Evolutionary conservation across 495 filamentous ascomycete genomes (phyloP).

Genomic region (Penicillium mononematosum): DNA sequence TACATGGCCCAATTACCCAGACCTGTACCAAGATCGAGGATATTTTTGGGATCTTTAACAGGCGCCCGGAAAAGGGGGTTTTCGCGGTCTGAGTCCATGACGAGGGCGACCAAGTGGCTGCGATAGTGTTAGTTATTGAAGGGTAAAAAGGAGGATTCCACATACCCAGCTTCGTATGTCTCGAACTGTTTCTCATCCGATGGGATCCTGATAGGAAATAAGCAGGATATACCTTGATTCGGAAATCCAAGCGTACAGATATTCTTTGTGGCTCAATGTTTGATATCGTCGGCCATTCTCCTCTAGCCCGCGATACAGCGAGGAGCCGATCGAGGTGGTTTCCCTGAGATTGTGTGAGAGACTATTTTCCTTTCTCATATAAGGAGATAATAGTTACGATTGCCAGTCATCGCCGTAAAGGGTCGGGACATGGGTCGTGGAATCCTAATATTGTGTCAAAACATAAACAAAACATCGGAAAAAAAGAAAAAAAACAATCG

Average conservation of each 20-base stretch:
- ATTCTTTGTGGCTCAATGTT: conserved; percentile 14
- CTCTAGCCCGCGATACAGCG: conserved; percentile 18
- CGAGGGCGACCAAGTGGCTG: conserved; percentile 22
- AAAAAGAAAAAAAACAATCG: background rate
- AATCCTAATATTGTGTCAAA: conserved; percentile 6
- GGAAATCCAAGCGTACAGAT: conserved; percentile 5
- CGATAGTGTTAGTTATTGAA: background rate
- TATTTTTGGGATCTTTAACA: conserved; percentile 14
- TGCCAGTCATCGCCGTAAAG: conserved; percentile 16
- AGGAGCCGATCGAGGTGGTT: conserved; percentile 23
- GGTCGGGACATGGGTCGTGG: background rate
- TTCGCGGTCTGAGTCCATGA: conserved; percentile 16
- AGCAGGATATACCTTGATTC: background rate
- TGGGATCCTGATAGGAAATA: conserved; percentile 9
- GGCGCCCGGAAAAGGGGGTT: conserved; percentile 21
- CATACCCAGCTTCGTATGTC: conserved; percentile 25
- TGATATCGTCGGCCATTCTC: conserved; percentile 28
- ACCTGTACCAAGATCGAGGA: conserved; percentile 31
- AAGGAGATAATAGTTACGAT: conserved; percentile 9
- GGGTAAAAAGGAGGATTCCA: background rate
- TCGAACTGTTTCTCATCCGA: conserved; percentile 31
- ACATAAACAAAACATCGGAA: background rate
- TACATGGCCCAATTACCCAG: conserved; percentile 33
- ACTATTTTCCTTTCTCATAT: background rate
- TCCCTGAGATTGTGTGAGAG: conserved; percentile 10